Conservation (phyloP, 306 rosid genomes). For the Ammopiptanthus mongolicus region DNA sequence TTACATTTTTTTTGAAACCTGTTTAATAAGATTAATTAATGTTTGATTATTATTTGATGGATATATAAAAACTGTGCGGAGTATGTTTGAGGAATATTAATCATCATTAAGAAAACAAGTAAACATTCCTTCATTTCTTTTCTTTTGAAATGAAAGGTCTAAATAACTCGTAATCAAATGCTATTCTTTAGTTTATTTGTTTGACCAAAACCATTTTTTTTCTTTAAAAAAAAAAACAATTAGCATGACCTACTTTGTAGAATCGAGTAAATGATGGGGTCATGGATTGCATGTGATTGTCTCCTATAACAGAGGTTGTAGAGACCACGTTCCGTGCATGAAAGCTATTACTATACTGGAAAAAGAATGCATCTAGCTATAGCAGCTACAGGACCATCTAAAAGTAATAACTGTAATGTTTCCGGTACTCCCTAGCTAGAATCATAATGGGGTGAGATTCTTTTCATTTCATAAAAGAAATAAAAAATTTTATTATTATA, state of each 20-base stretch:
- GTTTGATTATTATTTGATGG: background rate
- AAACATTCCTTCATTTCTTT: background rate
- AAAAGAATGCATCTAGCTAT: background rate
- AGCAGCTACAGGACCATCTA: background rate
- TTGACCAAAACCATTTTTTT: background rate
- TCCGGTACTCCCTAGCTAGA: background rate
- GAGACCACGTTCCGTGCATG: slow-evolving; percentile 34
- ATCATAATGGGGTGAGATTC: too few species aligned
- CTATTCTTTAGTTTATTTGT: background rate
- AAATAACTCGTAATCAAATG: background rate
- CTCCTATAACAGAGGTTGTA: background rate
- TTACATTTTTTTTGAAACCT: too few species aligned
- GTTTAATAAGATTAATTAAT: background rate
- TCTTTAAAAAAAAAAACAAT: background rate
- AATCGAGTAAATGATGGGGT: slow-evolving; percentile 18
- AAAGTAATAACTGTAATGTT: background rate
- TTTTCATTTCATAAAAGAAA: too few species aligned
- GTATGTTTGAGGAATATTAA: background rate
- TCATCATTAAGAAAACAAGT: background rate
- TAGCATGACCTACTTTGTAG: background rate
- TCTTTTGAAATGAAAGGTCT: background rate
- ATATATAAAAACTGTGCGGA: background rate
- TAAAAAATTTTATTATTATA: too few species aligned
- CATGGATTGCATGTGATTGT: slow-evolving; percentile 31
- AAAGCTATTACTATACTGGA: background rate